Evolutionary conservation across 148 eudicot species (phyloP).

Genomic region (Polygonum maritimum): DNA sequence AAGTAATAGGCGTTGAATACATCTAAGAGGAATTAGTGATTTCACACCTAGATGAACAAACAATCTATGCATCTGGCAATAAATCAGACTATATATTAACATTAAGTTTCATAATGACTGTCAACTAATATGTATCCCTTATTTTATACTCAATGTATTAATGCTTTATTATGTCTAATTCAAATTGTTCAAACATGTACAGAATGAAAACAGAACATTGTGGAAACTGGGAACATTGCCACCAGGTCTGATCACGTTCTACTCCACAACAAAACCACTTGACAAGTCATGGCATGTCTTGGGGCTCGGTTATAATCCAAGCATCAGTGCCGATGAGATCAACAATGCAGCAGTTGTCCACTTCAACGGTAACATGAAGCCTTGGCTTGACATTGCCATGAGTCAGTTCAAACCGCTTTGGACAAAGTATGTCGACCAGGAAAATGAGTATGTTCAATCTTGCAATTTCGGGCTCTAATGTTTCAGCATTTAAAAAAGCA

Average conservation of each 20-base stretch:
- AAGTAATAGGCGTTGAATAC: background rate
- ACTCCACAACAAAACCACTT: slow-evolving; percentile 87
- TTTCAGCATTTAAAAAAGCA: background rate
- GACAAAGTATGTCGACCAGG: slow-evolving; percentile 82
- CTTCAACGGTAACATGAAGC: slow-evolving; percentile 90
- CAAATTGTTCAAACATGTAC: slow-evolving; percentile 18
- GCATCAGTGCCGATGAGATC: slow-evolving; percentile 79
- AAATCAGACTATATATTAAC: too few relatives aligned
- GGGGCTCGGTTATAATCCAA: slow-evolving; percentile 91
- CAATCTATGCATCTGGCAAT: background rate
- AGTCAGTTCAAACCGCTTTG: slow-evolving; percentile 70
- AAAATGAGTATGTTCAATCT: slow-evolving; percentile 69
- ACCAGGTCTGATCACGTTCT: slow-evolving; percentile 84
- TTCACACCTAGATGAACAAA: background rate
- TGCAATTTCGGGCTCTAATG: slow-evolving; percentile 70
- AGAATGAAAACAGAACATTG: slow-evolving; percentile 87
- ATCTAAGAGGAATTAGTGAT: background rate
- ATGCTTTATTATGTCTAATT: background rate
- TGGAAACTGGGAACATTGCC: slow-evolving; percentile 92
- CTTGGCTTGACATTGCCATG: slow-evolving; percentile 91
- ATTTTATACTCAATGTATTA: background rate
- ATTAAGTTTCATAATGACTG: too few relatives aligned
- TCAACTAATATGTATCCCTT: background rate
- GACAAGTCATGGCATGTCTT: slow-evolving; percentile 95
- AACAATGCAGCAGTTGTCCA: slow-evolving; percentile 86